Percentiles rank a stretch among this genome's conserved stretches.
These are phyloP conservation scores for Castanea sativa DNA, from an alignment of 306 rosid species.

Conservation along the genomic window DNA sequence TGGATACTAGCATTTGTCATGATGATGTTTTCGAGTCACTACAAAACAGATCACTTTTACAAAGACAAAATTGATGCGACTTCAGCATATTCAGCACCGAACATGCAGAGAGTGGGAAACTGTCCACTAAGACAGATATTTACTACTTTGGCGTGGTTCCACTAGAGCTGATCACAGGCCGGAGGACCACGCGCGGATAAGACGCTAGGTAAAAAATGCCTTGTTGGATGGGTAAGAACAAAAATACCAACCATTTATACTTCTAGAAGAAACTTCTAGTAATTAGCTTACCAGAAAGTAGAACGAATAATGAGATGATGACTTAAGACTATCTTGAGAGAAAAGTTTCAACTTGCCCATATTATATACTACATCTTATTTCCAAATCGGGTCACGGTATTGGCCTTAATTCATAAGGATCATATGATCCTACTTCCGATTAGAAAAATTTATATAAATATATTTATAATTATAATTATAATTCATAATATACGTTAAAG, in stretches of 20 bases:
- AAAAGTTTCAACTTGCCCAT: too few species aligned
- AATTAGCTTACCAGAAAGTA: background rate
- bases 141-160: slow-evolving; percentile 44
- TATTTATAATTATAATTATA: too few species aligned
- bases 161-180: slow-evolving; percentile 41
- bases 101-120: slow-evolving; percentile 28
- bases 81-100: slow-evolving; percentile 39
- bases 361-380: too few species aligned
- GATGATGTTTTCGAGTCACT: background rate
- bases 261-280: background rate
- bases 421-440: too few species aligned
- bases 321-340: too few species aligned
- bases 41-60: background rate
- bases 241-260: background rate
- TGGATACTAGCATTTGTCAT: too few species aligned
- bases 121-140: slow-evolving; percentile 35
- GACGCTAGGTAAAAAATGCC: slow-evolving; percentile 20
- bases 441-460: too few species aligned
- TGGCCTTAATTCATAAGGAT: too few species aligned
- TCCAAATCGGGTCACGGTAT: too few species aligned
- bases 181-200: slow-evolving; percentile 17
- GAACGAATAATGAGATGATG: too few species aligned
- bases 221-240: slow-evolving; percentile 33
- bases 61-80: slow-evolving; percentile 20
- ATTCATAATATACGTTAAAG: too few species aligned